Evolutionary conservation across 148 eudicot genomes (phyloP).

Genomic region (Silene conica): DNA sequence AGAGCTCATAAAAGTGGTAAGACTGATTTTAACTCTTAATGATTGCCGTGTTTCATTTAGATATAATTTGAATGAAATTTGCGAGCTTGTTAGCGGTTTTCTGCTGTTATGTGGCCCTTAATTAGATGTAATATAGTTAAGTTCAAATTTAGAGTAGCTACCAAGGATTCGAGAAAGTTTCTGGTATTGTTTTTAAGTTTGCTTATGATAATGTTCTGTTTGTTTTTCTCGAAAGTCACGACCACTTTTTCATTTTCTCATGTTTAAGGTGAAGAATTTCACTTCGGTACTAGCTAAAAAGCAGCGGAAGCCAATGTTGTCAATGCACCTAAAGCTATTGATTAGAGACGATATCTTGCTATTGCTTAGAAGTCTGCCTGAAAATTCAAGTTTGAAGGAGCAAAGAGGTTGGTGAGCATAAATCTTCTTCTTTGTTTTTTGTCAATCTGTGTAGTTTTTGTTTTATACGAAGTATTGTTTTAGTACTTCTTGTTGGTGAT

Average conservation of each 20-base stretch:
- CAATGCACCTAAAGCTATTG: constrained; percentile 50
- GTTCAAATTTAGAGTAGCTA: neutral
- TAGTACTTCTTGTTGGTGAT: neutral
- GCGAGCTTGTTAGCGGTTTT: neutral
- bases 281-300: constrained; percentile 33
- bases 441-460: neutral
- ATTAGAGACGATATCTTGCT: constrained; percentile 50
- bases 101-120: neutral
- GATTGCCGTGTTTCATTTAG: neutral
- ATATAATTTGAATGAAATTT: neutral
- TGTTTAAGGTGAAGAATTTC: constrained; percentile 49
- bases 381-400: constrained; percentile 40
- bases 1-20: constrained; percentile 72
- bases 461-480: neutral
- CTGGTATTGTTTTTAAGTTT: neutral
- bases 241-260: neutral
- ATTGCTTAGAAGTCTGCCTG: constrained; percentile 46
- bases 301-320: constrained; percentile 34
- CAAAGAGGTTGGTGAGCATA: constrained; percentile 60
- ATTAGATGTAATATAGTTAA: neutral
- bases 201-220: neutral
- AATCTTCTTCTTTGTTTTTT: neutral
- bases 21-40: neutral
- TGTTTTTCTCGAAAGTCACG: neutral
- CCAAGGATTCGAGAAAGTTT: neutral